Evolutionary conservation across 148 eudicot species (phyloP).

Genomic region (Rhododendron kiyosumense): DNA sequence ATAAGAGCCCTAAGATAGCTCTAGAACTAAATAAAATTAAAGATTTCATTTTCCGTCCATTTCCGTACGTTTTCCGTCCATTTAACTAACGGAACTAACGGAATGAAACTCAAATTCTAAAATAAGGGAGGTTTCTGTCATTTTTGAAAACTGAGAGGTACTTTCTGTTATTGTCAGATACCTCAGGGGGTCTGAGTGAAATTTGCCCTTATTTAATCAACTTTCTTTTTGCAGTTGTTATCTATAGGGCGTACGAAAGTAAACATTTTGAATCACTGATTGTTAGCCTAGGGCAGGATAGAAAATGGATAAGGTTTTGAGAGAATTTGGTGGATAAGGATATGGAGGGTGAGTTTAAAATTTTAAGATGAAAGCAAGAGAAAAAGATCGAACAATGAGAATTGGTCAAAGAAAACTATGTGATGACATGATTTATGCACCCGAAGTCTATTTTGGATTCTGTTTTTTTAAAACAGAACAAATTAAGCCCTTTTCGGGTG

Average conservation of each 20-base stretch:
- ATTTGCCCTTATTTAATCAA: background rate
- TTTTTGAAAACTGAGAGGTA: too few relatives aligned
- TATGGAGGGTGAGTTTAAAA: background rate
- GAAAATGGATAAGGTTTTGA: background rate
- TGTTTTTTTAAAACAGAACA: background rate
- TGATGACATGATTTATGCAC: background rate
- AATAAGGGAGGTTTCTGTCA: too few relatives aligned
- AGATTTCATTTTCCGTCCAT: too few relatives aligned
- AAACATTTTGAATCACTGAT: background rate
- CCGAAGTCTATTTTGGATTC: background rate
- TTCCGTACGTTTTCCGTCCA: too few relatives aligned
- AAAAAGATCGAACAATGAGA: background rate
- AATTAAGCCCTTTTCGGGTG: background rate
- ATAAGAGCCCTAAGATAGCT: too few relatives aligned
- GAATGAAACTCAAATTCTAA: too few relatives aligned
- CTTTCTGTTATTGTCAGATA: too few relatives aligned
- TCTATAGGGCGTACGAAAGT: too few relatives aligned
- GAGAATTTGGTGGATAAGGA: background rate
- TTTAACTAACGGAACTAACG: too few relatives aligned
- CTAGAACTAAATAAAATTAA: too few relatives aligned
- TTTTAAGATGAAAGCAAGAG: background rate
- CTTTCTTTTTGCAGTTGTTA: background rate
- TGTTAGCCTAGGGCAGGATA: background rate
- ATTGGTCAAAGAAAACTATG: background rate
- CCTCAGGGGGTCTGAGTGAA: too few relatives aligned